Conservation (phyloP, 2,329 filamentous ascomycete genomes). For the Ceratocystis alfenasii region DNA sequence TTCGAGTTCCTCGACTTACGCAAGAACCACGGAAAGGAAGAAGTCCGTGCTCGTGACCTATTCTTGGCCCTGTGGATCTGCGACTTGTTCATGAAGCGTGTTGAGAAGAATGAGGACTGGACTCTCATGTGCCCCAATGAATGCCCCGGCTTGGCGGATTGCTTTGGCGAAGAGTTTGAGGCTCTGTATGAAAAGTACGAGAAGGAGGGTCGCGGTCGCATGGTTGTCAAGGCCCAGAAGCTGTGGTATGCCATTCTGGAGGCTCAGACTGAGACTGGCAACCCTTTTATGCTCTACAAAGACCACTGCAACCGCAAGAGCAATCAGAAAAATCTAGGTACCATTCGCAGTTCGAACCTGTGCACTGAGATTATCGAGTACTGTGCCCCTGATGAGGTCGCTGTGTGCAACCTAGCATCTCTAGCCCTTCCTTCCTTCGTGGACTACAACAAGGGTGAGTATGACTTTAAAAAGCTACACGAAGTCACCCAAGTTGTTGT, state of each 20-base stretch:
- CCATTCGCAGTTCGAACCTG: slow-evolving; percentile 95
- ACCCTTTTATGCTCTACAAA: slow-evolving; percentile 99
- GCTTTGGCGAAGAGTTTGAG: slow-evolving; percentile 96
- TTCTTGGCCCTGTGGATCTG: slow-evolving; percentile 98
- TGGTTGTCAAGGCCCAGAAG: slow-evolving; percentile 94
- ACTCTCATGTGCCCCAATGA: slow-evolving; percentile 98
- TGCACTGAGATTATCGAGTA: slow-evolving; percentile 99
- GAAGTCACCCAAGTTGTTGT: slow-evolving; percentile 87
- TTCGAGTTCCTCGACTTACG: slow-evolving; percentile 95
- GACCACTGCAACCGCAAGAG: slow-evolving; percentile 97
- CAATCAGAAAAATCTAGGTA: slow-evolving; percentile 99
- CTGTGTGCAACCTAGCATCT: slow-evolving; percentile 95
- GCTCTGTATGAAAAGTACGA: slow-evolving; percentile 90
- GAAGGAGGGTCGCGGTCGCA: slow-evolving; percentile 70
- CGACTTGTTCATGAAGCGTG: slow-evolving; percentile 99
- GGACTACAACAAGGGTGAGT: slow-evolving; percentile 70
- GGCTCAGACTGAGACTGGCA: slow-evolving; percentile 96
- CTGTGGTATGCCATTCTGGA: slow-evolving; percentile 98
- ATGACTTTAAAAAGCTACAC: slow-evolving; percentile 95
- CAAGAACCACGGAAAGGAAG: slow-evolving; percentile 99
- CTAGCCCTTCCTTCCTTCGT: slow-evolving; percentile 84
- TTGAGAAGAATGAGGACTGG: slow-evolving; percentile 93
- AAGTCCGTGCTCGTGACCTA: slow-evolving; percentile 88
- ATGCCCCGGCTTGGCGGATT: slow-evolving; percentile 85
- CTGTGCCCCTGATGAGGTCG: slow-evolving; percentile 92